These are phyloP conservation scores for Gigaspora rosea DNA, from an alignment of 192 early-diverging fungal species.

Conservation along the genomic window DNA sequence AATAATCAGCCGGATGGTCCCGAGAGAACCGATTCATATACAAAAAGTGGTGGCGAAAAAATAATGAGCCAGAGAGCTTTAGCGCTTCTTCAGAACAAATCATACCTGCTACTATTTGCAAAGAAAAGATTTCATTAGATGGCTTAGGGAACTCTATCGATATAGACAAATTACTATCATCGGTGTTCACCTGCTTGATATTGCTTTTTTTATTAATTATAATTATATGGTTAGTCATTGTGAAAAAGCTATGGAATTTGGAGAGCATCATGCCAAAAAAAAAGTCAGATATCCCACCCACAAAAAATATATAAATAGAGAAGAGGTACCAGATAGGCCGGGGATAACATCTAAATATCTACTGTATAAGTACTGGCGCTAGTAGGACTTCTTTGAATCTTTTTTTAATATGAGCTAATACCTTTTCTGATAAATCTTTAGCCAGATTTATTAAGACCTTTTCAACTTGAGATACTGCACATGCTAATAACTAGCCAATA, in stretches of 20 bases:
- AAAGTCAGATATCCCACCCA: not conserved
- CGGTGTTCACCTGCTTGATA: not conserved
- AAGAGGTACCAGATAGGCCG: too few relatives aligned
- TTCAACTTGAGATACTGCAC: too few relatives aligned
- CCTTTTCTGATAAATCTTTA: too few relatives aligned
- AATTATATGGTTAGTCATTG: conserved; percentile 17
- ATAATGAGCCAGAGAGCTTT: not conserved
- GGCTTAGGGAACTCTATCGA: not conserved
- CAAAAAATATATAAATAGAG: too few relatives aligned
- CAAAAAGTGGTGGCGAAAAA: not conserved
- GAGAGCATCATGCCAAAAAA: not conserved
- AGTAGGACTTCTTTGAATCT: too few relatives aligned
- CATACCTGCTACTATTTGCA: not conserved
- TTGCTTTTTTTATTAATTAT: not conserved
- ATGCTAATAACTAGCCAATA: too few relatives aligned
- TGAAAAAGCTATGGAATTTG: conserved; percentile 7
- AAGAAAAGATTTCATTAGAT: not conserved
- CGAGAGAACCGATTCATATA: not conserved
- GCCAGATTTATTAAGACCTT: too few relatives aligned
- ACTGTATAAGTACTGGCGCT: too few relatives aligned
- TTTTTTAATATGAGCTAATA: too few relatives aligned
- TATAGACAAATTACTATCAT: not conserved
- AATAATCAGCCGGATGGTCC: not conserved
- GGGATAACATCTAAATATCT: too few relatives aligned
- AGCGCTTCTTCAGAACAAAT: not conserved